phyloP scores from a whole-genome alignment of 768 basidiomycete species.

The Pleurotus citrinopileatus region DNA sequence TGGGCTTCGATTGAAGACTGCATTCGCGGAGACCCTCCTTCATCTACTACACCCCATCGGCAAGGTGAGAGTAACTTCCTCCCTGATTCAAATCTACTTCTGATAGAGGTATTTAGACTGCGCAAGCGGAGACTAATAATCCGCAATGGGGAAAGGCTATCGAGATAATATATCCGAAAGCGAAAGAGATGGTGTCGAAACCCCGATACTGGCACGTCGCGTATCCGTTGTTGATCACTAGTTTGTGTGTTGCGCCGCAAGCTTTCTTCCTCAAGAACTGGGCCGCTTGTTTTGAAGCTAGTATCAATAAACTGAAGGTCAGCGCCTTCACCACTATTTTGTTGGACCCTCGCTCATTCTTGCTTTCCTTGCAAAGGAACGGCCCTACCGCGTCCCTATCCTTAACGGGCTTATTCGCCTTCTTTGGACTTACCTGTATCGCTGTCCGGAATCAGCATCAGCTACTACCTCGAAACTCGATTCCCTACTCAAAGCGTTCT shows the following conservation, averaged over 20 bases:
- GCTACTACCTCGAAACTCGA: conserved; percentile 83
- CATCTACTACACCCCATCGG: conserved; percentile 82
- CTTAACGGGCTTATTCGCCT: conserved; percentile 83
- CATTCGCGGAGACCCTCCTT: conserved; percentile 81
- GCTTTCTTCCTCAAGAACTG: conserved; percentile 84
- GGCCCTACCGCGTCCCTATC: conserved; percentile 61
- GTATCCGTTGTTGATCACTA: conserved; percentile 80
- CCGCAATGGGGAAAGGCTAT: conserved; percentile 94
- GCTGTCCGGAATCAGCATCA: conserved; percentile 82
- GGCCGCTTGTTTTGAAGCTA: conserved; percentile 68
- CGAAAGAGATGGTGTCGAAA: conserved; percentile 82
- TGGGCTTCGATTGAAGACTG: conserved; percentile 76
- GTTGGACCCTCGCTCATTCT: not conserved
- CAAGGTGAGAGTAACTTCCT: conserved; percentile 48
- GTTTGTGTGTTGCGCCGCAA: conserved; percentile 84
- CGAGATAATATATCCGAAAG: conserved; percentile 78
- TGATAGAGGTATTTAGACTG: conserved; percentile 53
- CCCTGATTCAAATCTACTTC: conserved; percentile 1
- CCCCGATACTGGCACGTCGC: conserved; percentile 88
- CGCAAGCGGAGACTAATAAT: conserved; percentile 94
- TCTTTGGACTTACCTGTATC: conserved; percentile 94
- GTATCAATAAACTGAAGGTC: conserved; percentile 81
- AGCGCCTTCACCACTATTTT: conserved; percentile 1
- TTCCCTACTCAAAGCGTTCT: conserved; percentile 68
- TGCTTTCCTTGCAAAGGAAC: conserved; percentile 56